phyloP scores from a whole-genome alignment of 176 grass and related monocot genomes.

The Melocanna baccifera region DNA sequence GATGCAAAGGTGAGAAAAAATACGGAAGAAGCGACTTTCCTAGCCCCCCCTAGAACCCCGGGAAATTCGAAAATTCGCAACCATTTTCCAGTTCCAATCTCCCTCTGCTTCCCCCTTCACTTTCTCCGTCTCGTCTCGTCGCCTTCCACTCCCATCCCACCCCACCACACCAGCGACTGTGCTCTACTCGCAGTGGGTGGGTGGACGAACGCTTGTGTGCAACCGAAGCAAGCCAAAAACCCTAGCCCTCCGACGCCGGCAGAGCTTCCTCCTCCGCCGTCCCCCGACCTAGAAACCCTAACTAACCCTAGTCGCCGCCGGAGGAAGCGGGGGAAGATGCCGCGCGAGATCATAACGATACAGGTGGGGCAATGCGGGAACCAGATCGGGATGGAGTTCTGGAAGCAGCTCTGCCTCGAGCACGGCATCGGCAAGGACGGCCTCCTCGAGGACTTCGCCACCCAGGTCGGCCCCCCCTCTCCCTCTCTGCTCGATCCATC shows the following conservation, averaged over 20 bases:
- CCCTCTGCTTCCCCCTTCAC: too few species aligned
- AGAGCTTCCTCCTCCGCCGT: not conserved
- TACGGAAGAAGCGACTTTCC: not conserved
- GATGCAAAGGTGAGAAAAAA: too few species aligned
- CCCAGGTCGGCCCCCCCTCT: conserved; percentile 42
- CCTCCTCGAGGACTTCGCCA: conserved; percentile 97
- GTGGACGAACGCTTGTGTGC: conserved; percentile 1
- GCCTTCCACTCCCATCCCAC: not conserved
- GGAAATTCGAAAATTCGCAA: conserved; percentile 33
- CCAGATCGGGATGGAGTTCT: conserved; percentile 99
- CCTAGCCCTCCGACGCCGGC: conserved; percentile 32
- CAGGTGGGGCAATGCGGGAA: conserved; percentile 99
- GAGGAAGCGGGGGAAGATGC: conserved; percentile 40
- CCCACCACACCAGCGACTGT: not conserved
- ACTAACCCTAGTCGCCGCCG: conserved; percentile 1
- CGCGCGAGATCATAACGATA: conserved; percentile 98
- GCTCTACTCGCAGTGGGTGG: conserved; percentile 6
- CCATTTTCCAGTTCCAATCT: not conserved
- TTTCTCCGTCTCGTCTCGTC: not conserved
- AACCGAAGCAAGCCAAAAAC: conserved; percentile 37
- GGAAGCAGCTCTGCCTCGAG: conserved; percentile 99
- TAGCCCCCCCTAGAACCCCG: not conserved
- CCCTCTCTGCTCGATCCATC: not conserved
- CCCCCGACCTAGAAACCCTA: not conserved
- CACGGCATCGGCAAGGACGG: conserved; percentile 98